A percentile compares a stretch with the other conserved stretches of the same genome.
Evolutionary conservation across 441 rosid species (phyloP).

Genomic region (Croton setiger): DNA sequence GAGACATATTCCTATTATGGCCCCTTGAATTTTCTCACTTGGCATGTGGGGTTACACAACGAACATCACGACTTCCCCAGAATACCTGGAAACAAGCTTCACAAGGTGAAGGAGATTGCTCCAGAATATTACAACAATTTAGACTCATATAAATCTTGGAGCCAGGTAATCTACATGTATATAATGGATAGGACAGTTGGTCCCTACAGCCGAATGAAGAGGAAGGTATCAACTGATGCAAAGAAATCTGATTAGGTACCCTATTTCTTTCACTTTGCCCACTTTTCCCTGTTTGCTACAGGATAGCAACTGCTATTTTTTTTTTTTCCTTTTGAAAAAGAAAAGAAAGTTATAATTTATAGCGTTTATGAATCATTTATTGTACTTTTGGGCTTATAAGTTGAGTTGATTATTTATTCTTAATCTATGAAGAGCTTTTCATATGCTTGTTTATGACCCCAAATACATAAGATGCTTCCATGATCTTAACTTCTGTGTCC

Average conservation of each 20-base stretch:
- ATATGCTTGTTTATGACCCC: too few relatives aligned
- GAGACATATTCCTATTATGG: slow-evolving; percentile 92
- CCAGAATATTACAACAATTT: slow-evolving; percentile 70
- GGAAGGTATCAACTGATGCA: slow-evolving; percentile 38
- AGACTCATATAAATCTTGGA: slow-evolving; percentile 65
- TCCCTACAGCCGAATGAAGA: slow-evolving; percentile 84
- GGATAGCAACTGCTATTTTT: background rate
- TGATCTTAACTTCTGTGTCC: too few relatives aligned
- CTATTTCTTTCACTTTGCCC: background rate
- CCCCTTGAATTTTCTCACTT: slow-evolving; percentile 67
- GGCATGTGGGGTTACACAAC: slow-evolving; percentile 87
- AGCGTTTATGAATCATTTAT: slow-evolving; percentile 29
- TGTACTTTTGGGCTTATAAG: slow-evolving; percentile 15
- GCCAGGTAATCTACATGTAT: slow-evolving; percentile 83
- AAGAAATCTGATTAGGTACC: slow-evolving; percentile 53
- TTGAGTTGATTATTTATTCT: slow-evolving; percentile 13
- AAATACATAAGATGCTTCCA: too few relatives aligned
- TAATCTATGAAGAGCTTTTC: background rate
- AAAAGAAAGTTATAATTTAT: slow-evolving; percentile 11
- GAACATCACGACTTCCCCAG: slow-evolving; percentile 96
- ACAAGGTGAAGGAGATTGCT: slow-evolving; percentile 79
- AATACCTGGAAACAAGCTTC: slow-evolving; percentile 79
- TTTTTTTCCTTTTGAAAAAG: background rate
- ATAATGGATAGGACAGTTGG: slow-evolving; percentile 60
- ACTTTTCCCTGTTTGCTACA: slow-evolving; percentile 2